A percentile compares a stretch with the other conserved stretches of the same genome.
These are phyloP conservation scores for Lolium rigidum DNA, from an alignment of 176 grass and related monocot genomes.

Conservation along the genomic window DNA sequence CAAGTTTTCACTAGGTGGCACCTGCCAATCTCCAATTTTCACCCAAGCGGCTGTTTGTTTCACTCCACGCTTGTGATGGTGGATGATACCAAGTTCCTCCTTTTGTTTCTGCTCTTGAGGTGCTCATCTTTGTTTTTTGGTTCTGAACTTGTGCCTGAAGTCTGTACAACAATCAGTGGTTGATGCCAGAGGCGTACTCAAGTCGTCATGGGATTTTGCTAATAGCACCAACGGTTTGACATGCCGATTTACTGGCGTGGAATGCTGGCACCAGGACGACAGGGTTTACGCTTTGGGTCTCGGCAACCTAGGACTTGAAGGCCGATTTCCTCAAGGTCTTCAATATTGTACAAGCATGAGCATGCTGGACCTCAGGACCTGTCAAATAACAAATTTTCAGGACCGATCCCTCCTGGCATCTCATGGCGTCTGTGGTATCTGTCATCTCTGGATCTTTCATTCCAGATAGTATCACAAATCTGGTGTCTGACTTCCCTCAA, in stretches of 20 bases:
- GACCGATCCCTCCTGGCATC: conserved; percentile 33
- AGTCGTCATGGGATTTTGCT: not conserved
- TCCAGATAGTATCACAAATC: not conserved
- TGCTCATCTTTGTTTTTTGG: conserved; percentile 20
- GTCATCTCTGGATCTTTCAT: conserved; percentile 52
- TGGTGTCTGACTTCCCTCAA: conserved; percentile 37
- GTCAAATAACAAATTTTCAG: conserved; percentile 53
- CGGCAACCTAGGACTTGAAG: conserved; percentile 50
- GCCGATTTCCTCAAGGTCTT: conserved; percentile 54
- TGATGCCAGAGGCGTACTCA: too few species aligned
- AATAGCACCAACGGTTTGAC: accelerated
- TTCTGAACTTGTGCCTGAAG: not conserved
- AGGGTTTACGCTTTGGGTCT: not conserved
- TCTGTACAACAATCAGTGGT: not conserved
- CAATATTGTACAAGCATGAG: conserved; percentile 37
- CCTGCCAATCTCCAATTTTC: not conserved
- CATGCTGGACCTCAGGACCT: conserved; percentile 7
- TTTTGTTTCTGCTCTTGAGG: conserved; percentile 19
- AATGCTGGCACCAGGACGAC: not conserved
- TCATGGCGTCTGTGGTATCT: not conserved
- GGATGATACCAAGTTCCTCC: not conserved
- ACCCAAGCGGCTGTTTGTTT: not conserved
- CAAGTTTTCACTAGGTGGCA: not conserved
- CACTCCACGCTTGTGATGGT: not conserved
- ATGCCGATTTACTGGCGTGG: not conserved